Base-by-base conservation (phyloP, 352 stramenopile species). In the Phytophthora rubi region DNA sequence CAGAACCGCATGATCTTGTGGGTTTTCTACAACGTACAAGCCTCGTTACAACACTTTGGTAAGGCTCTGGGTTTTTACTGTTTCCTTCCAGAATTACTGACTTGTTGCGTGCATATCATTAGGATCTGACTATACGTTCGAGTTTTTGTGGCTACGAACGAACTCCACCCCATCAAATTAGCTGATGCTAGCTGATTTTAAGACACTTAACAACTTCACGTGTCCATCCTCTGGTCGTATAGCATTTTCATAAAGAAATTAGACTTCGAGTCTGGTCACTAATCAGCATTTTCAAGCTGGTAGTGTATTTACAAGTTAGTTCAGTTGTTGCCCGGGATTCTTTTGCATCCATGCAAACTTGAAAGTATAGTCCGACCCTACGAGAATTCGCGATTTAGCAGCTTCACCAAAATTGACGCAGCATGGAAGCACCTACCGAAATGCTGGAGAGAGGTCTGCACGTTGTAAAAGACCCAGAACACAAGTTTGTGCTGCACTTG, bases 1-100 rank as follows among this genome's bases (percentile, higher is more conserved):
- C 80, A 81, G 37, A 35, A 42, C 54, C 80, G 71, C 23, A 32
- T 87, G 7, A 44, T 79, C 18, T 64, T 79, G 53, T 86, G 73
- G 65, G 62, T 86, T 7, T 61, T 79, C 8, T 79, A 75, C 48
- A 65, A 71, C 4, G 49, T 81, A 5, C 71, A 82, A 33, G 35
- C 64, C 0, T 54, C 65, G 23, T 48, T 81, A 1, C 35, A 76
- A 5, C 71, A 82, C 28, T 77, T 63, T 21, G 65, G 70, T 77
- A 47, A 37, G 59, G 3, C 13, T 21, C 18, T 52, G 5, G 21
- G 8, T 21, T 21, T 48, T 6, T 10, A 15, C 6, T 52, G 45
- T 48, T 10, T 23, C 42, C 6, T 21, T 49, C n/a, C 4, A 54
- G 23, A 5, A 54, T 54, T 33, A 35, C 21, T 28, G 45, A 52